Evolutionary conservation across 768 basidiomycete genomes (phyloP).

Genomic region (Melanogaster broomeanus): DNA sequence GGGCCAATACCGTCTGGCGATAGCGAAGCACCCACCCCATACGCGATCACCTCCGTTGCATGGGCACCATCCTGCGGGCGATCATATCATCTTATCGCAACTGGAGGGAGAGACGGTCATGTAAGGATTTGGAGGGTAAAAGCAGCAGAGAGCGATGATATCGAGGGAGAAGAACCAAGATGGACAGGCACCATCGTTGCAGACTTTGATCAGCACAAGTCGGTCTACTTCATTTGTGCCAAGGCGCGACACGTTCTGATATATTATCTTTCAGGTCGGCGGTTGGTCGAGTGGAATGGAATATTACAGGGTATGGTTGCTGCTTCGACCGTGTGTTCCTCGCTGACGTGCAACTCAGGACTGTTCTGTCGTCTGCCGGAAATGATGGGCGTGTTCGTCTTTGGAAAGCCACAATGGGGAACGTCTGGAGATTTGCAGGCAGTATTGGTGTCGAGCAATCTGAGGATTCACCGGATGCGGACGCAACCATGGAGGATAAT

Average conservation of each 20-base stretch:
- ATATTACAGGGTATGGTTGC: constrained; percentile 70
- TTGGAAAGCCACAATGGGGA: constrained; percentile 85
- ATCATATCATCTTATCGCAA: constrained; percentile 92
- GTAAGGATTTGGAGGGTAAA: constrained; percentile 89
- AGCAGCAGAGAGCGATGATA: constrained; percentile 49
- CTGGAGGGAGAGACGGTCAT: constrained; percentile 83
- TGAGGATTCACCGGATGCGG: constrained; percentile 46
- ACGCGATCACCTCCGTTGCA: constrained; percentile 77
- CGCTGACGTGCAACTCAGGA: constrained; percentile 44
- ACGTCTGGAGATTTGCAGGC: constrained; percentile 82
- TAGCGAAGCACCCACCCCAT: constrained; percentile 43
- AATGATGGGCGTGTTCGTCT: constrained; percentile 81
- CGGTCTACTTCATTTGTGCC: background rate
- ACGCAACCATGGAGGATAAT: constrained; percentile 47
- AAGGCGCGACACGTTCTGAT: constrained; percentile 6
- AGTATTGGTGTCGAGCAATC: constrained; percentile 81
- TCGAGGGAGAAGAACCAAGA: constrained; percentile 44
- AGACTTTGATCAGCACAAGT: constrained; percentile 89
- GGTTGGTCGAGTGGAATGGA: constrained; percentile 91
- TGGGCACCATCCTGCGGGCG: constrained; percentile 97
- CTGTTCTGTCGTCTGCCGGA: constrained; percentile 79
- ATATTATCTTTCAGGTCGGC: constrained; percentile 49
- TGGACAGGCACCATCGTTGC: constrained; percentile 81
- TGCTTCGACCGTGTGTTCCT: background rate
- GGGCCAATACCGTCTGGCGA: constrained; percentile 27